Evolutionary conservation across 805 yeast genomes (phyloP), one percentile per base, ranked within the genome.

Genomic region (Candida awuae): DNA sequence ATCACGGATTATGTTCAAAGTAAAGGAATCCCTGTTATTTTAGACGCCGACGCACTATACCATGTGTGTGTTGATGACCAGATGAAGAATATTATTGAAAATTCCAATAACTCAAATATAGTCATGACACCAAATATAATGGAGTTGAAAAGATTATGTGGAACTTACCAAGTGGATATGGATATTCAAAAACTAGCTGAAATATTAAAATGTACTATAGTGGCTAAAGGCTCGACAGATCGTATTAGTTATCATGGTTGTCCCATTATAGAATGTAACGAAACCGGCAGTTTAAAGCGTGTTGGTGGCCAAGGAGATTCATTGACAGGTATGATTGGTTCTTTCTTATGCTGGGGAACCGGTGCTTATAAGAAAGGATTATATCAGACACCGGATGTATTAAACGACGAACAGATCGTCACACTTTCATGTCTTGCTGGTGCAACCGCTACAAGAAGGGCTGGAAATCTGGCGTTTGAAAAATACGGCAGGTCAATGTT

Each of bases 281-380:
- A 65, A 23, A 51, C 56, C 13, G 97, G 97, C 1, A 80, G 92
- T 6, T 59, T 63, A 35, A 81, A 84, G 53, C 68, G 98, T 38
- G 94, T 84, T 7, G 96, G 97, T 10, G 98, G 98, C 0, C 97
- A 92, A 62, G 98, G 98, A 19, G 98, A 92, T 52, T 83, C 96
- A 0, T 58, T 92, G 29, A 75, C 90, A 1, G 98, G 98, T 0
- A 66, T 84, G 18, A 61, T 87, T n/a, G 87, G 88, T 1, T 80
- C 95, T 0, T 66, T 90, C 51, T 53, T 84, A 25, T 84, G 85
- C 5, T 90, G 95, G 94, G 75, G 83, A 6, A 54, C 70, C 18
- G 80, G 81, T 10, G 60, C 67, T n/a, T 81, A 84, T 54, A 70
- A 73, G 43, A 52, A 68, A 23, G 58, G 65, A 3, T 51, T 80